phyloP scores from a whole-genome alignment of 257 asterid species.

The Solanum ossicruentum region DNA sequence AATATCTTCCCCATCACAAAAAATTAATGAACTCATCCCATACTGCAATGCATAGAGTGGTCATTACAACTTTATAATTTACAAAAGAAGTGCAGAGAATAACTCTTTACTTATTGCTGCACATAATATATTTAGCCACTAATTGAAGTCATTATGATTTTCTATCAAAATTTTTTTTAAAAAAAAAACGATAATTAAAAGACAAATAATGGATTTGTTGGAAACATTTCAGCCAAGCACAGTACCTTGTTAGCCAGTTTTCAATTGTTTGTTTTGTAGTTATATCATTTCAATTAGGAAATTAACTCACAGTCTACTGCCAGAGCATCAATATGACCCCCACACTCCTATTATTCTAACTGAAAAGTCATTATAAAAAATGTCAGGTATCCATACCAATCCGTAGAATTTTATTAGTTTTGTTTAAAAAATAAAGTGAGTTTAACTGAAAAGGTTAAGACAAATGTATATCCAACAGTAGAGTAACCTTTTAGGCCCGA shows the following conservation, averaged over 20 bases:
- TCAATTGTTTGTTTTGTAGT: background rate
- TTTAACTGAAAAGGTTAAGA: background rate
- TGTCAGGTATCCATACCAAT: background rate
- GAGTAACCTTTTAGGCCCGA: background rate
- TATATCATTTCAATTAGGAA: background rate
- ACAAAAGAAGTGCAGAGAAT: background rate
- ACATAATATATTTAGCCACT: background rate
- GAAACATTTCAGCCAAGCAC: background rate
- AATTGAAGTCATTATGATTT: background rate
- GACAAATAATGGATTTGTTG: background rate
- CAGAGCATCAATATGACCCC: background rate
- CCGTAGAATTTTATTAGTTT: background rate
- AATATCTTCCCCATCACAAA: background rate
- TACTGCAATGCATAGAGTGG: background rate
- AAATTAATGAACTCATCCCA: background rate
- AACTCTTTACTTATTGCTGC: background rate
- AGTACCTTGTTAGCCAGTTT: background rate
- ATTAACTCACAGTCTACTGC: background rate
- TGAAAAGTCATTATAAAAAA: background rate
- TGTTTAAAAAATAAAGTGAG: background rate
- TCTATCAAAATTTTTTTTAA: background rate
- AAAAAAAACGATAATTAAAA: background rate
- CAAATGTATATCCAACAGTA: background rate
- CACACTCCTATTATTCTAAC: background rate
- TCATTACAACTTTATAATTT: background rate